These are phyloP conservation scores for Suillus subluteus DNA, from an alignment of 768 basidiomycete species.

Conservation along the genomic window DNA sequence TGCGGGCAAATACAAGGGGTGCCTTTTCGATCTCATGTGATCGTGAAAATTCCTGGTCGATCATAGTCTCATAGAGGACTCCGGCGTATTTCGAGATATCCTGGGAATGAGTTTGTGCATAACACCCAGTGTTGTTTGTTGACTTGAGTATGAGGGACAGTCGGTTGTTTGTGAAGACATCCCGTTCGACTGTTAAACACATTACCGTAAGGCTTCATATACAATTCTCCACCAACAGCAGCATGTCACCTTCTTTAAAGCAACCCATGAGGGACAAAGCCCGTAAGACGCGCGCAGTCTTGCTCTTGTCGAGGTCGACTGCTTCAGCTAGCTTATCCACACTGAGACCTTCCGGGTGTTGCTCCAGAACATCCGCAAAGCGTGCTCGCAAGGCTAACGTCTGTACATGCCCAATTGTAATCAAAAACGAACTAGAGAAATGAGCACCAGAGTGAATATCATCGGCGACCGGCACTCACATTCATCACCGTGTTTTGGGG, in stretches of 20 bases:
- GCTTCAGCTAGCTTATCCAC: conserved; percentile 26
- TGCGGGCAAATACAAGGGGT: conserved; percentile 23
- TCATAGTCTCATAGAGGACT: conserved; percentile 28
- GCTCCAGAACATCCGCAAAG: conserved; percentile 30
- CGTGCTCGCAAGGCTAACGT: conserved; percentile 26
- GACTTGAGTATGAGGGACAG: conserved; percentile 32
- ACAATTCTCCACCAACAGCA: neutral
- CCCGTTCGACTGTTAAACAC: conserved; percentile 23
- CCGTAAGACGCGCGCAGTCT: conserved; percentile 36
- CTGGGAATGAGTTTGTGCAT: conserved; percentile 8
- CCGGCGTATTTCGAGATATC: conserved; percentile 19
- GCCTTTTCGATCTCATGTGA: conserved; percentile 25
- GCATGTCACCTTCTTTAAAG: conserved; percentile 32
- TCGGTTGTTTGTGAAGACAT: conserved; percentile 38
- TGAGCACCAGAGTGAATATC: neutral
- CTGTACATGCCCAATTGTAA: conserved; percentile 31
- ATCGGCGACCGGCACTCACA: conserved; percentile 16
- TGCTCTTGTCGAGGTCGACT: conserved; percentile 28
- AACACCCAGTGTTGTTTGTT: conserved; percentile 14
- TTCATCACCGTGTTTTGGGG: conserved; percentile 33
- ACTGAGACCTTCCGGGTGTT: conserved; percentile 31
- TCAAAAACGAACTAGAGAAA: conserved; percentile 17
- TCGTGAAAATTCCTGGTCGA: conserved; percentile 25
- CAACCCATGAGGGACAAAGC: conserved; percentile 33
- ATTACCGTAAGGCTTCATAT: neutral